Percentiles rank a stretch among this genome's conserved stretches.
Conservation (phyloP, 1,139 yeast species). For the Blastobotrys niveus region DNA sequence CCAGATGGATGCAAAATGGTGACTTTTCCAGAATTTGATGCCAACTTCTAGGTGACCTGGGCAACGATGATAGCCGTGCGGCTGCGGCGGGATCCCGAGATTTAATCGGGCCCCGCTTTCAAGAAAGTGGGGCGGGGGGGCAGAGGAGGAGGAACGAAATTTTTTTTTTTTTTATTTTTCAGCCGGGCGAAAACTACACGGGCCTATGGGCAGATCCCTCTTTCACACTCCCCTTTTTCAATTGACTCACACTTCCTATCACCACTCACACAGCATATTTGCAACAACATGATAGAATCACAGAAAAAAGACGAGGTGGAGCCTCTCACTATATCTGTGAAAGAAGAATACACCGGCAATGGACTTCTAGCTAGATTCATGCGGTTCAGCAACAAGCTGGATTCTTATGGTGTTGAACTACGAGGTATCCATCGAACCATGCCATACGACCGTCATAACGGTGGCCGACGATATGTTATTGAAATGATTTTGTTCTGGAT, state of each 20-base stretch:
- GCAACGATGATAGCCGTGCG: no score
- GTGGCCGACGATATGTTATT: constrained; percentile 45
- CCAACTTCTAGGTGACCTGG: constrained; percentile 4
- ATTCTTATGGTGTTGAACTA: constrained; percentile 59
- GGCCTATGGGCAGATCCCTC: no score
- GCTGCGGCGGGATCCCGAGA: no score
- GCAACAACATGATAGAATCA: not conserved
- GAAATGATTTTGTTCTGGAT: constrained; percentile 74
- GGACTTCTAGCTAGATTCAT: constrained; percentile 26
- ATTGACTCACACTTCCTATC: not conserved
- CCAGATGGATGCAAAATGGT: constrained; percentile 21
- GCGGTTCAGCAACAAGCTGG: constrained; percentile 36
- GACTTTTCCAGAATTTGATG: constrained; percentile 16
- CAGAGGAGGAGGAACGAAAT: no score
- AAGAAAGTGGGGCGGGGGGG: no score
- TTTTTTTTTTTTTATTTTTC: not conserved
- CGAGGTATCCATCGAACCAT: constrained; percentile 76
- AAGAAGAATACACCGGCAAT: constrained; percentile 10
- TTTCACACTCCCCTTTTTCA: not conserved
- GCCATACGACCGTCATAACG: constrained; percentile 56
- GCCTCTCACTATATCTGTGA: not conserved
- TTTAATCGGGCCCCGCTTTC: not conserved
- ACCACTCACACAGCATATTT: not conserved
- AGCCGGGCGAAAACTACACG: no score
- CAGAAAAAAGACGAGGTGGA: not conserved